Evolutionary conservation across 306 rosid species (phyloP).

Genomic region (Senna siamea): DNA sequence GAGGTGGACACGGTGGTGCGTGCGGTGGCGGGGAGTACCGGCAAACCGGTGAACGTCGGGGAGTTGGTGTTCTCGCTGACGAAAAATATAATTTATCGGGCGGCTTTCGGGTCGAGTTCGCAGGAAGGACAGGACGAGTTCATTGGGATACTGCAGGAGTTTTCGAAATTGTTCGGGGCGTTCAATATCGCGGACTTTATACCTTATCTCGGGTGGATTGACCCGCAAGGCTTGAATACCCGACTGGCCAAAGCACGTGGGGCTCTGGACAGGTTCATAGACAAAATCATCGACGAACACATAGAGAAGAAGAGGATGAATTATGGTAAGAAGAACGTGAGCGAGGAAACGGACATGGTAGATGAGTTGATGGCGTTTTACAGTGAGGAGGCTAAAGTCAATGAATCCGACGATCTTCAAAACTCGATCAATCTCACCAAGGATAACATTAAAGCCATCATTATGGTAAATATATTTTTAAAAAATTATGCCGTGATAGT

Average conservation of each 20-base stretch:
- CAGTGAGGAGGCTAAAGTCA: conserved; percentile 33
- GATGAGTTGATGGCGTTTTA: conserved; percentile 77
- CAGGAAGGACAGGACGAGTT: conserved; percentile 72
- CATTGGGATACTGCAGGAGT: conserved; percentile 71
- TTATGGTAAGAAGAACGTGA: not conserved
- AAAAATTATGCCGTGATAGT: too few relatives aligned
- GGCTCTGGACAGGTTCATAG: conserved; percentile 63
- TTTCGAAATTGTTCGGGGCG: conserved; percentile 72
- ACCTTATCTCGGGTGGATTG: conserved; percentile 62
- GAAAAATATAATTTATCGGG: conserved; percentile 57
- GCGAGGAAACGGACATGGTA: conserved; percentile 68
- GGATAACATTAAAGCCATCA: conserved; percentile 83
- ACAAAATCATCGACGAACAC: conserved; percentile 68
- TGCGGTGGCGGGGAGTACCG: conserved; percentile 22
- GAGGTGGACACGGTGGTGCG: conserved; percentile 54
- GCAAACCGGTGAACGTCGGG: conserved; percentile 57
- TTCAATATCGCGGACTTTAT: conserved; percentile 73
- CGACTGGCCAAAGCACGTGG: conserved; percentile 61
- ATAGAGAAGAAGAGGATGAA: conserved; percentile 40
- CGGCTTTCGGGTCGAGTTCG: conserved; percentile 64
- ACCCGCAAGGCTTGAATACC: conserved; percentile 60
- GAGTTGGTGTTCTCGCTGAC: conserved; percentile 65
- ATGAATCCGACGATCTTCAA: conserved; percentile 46
- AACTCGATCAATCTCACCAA: conserved; percentile 62
- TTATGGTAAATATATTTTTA: conserved; percentile 54